Conservation (phyloP, 2,329 filamentous ascomycete genomes). For the Emmonsia crescens region DNA sequence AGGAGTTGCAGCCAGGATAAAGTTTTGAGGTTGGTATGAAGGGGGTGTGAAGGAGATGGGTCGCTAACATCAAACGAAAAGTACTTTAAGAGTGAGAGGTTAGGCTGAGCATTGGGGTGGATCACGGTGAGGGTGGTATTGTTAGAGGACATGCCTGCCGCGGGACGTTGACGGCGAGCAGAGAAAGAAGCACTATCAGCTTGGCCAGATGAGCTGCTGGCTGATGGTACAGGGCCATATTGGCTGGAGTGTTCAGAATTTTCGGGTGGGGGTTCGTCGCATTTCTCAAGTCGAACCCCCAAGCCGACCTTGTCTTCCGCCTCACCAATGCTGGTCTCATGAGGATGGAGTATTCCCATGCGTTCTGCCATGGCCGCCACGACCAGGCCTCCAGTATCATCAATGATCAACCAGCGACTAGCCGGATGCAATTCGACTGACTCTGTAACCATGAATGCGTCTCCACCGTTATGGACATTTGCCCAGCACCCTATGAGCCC, state of each 20-base stretch:
- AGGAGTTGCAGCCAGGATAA: conserved; percentile 89
- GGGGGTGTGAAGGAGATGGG: conserved; percentile 58
- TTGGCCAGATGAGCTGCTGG: background rate
- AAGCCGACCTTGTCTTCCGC: conserved; percentile 17
- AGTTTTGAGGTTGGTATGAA: conserved; percentile 68
- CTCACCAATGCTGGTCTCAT: conserved; percentile 19
- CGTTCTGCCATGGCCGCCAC: conserved; percentile 77
- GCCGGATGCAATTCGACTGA: conserved; percentile 27
- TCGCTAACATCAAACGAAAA: conserved; percentile 70
- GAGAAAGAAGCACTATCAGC: conserved; percentile 1
- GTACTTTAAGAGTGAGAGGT: conserved; percentile 77
- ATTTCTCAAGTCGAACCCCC: conserved; percentile 7
- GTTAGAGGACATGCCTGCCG: conserved; percentile 36
- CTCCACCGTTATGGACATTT: conserved; percentile 68
- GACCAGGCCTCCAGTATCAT: conserved; percentile 75
- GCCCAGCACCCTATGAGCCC: conserved; percentile 78
- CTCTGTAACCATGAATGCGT: conserved; percentile 16
- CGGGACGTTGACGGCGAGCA: conserved; percentile 18
- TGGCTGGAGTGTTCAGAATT: conserved; percentile 1
- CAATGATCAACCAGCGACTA: conserved; percentile 68
- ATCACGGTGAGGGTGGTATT: conserved; percentile 62
- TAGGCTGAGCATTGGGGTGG: conserved; percentile 74
- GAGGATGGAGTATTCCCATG: conserved; percentile 65
- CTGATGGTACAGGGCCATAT: background rate
- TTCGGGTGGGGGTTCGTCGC: conserved; percentile 6